phyloP scores from a whole-genome alignment of 2,329 filamentous ascomycete genomes.

The Alternaria sp. region DNA sequence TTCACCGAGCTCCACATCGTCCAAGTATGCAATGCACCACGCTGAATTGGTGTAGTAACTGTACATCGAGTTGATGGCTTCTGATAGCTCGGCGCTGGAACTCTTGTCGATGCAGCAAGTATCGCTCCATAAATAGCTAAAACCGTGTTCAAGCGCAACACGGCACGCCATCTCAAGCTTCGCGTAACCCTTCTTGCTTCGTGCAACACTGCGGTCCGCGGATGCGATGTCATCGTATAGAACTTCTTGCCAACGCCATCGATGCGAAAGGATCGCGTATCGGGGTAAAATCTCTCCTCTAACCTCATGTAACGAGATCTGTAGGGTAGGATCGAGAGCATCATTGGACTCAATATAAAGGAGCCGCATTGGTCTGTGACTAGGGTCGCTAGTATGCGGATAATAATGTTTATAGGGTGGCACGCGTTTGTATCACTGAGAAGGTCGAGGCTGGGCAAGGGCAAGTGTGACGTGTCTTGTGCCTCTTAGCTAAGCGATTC shows the following conservation, averaged over 20 bases:
- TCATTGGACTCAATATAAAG: not conserved
- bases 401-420: not conserved
- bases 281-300: too few relatives aligned
- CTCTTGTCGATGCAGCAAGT: slow-evolving; percentile 1
- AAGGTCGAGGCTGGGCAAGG: not conserved
- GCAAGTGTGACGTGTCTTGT: not conserved
- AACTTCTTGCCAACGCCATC: slow-evolving; percentile 9
- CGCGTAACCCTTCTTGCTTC: not conserved
- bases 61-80: slow-evolving; percentile 2
- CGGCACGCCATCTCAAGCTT: not conserved
- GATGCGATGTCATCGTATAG: not conserved
- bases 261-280: slow-evolving; percentile 17
- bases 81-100: not conserved
- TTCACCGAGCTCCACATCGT: not conserved
- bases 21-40: not conserved
- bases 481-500: not conserved
- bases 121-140: not conserved
- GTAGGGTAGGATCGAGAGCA: not conserved
- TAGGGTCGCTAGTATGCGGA: not conserved
- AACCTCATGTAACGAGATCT: not conserved
- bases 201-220: not conserved
- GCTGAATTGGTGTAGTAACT: not conserved
- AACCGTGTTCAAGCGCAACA: not conserved
- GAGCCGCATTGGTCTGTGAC: not conserved
- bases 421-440: not conserved